Evolutionary conservation across 345 rosid species (phyloP), one percentile per base, ranked within the genome.

Genomic region (Noccaea bulbosa): DNA sequence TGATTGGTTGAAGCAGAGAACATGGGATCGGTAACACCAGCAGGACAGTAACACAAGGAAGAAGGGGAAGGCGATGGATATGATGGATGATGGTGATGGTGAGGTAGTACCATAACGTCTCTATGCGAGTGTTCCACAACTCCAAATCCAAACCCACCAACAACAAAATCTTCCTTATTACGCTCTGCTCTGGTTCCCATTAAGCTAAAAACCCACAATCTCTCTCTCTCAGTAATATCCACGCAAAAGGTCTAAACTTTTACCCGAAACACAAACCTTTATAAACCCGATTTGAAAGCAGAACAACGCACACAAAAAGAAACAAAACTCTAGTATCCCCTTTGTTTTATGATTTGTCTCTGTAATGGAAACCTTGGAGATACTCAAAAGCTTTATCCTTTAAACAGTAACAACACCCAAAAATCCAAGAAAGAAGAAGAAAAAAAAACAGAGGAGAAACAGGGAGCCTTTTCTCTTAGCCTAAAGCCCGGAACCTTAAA

Each of bases 81-180:
- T 49, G 60, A 80, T 58, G 59, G 69, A 68, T 57, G 34, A 39
- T 60, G 51, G 65, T 68, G 40, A 50, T 75, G 65, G 39, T 46
- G 62, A 2, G 82, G 79, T 61, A 72, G 60, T 57, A 66, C 52
- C 82, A 75, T 77, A 62, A 73, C 22, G 40, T 77, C 70, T 77
- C 64, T 69, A 33, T 56, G 74, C 5, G 55, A 66, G 20, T 54
- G 50, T 67, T 82, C 82, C 39, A 64, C 72, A 80, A 80, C 78
- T 69, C 78, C 78, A 78, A 75, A 80, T 75, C 80, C 84, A 39
- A 78, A 75, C 79, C 82, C 88, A 82, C 62, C 65, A 56, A 38
- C 65, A 56, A 30, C 52, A 69, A 69, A 62, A 56, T 56, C 79
- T 48, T 67, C 84, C 40, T 64, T 57, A 9, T 62, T 57, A 14